A percentile compares a stretch with the other conserved stretches of the same genome.
Evolutionary conservation across 2,329 filamentous ascomycete genomes (phyloP).

Genomic region (Dothiorella sarmentorum): DNA sequence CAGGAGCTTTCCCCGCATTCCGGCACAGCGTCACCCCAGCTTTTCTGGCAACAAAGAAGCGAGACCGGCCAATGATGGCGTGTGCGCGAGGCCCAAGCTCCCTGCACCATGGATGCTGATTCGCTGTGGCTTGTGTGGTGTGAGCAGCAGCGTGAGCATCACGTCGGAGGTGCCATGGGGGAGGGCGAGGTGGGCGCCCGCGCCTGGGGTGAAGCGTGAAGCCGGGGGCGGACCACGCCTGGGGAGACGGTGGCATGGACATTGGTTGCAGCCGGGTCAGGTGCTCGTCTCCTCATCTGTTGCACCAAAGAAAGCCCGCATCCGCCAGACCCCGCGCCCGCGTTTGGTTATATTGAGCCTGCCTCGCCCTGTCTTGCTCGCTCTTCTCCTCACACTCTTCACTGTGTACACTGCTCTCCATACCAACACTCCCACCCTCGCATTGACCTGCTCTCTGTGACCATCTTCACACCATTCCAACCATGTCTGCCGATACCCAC

Average conservation of each 20-base stretch:
- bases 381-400: slow-evolving; percentile 8
- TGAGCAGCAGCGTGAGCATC: slow-evolving; percentile 16
- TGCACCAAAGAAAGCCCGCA: slow-evolving; percentile 17
- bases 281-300: slow-evolving; percentile 20
- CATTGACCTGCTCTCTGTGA: neutral
- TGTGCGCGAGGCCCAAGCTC: slow-evolving; percentile 11
- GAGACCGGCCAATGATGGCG: slow-evolving; percentile 1
- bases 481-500: slow-evolving; percentile 19
- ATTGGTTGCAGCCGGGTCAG: slow-evolving; percentile 4
- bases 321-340: slow-evolving; percentile 16
- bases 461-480: neutral
- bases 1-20: slow-evolving; percentile 18
- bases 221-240: neutral
- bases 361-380: neutral
- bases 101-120: neutral
- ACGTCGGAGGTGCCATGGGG: slow-evolving; percentile 1
- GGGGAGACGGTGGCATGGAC: slow-evolving; percentile 5
- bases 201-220: neutral
- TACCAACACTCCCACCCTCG: neutral
- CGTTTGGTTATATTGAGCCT: slow-evolving; percentile 16
- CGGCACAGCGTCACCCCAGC: slow-evolving; percentile 9
- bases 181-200: neutral
- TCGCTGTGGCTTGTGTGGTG: slow-evolving; percentile 15
- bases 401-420: neutral
- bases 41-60: slow-evolving; percentile 1